These are phyloP conservation scores for Hypoxylon sp. DNA, from an alignment of 2,329 filamentous ascomycete genomes.

Conservation along the genomic window DNA sequence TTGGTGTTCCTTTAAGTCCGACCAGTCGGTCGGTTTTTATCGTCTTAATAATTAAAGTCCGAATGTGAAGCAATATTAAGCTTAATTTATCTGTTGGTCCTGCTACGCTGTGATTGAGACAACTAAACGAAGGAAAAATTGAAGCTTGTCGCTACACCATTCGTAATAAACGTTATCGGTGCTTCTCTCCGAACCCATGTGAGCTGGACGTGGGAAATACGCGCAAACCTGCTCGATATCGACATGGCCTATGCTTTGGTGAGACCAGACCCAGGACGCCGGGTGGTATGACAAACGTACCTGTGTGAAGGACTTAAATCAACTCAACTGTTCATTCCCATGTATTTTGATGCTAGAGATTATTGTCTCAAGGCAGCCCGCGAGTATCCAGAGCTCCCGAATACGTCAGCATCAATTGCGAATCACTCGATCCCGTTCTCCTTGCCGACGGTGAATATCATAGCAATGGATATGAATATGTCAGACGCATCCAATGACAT, in stretches of 20 bases:
- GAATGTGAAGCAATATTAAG: conserved; percentile 19
- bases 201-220: conserved; percentile 17
- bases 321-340: neutral
- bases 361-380: neutral
- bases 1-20: neutral
- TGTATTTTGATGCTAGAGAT: neutral
- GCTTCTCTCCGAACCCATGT: neutral
- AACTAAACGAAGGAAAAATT: neutral
- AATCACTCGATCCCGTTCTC: neutral
- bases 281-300: neutral
- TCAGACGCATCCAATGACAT: conserved; percentile 9
- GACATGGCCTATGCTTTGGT: conserved; percentile 2
- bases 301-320: conserved; percentile 7
- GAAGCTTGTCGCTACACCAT: conserved; percentile 1
- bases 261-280: conserved; percentile 2
- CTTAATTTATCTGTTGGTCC: conserved; percentile 16
- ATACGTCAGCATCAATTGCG: neutral
- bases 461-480: conserved; percentile 25
- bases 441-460: neutral
- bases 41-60: neutral
- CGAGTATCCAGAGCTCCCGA: neutral
- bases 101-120: neutral
- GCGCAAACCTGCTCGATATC: conserved; percentile 32
- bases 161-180: neutral
- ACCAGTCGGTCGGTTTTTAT: neutral